Evolutionary conservation across 2,329 filamentous ascomycete species (phyloP).

Genomic region (Cladosporium sphaerospermum): DNA sequence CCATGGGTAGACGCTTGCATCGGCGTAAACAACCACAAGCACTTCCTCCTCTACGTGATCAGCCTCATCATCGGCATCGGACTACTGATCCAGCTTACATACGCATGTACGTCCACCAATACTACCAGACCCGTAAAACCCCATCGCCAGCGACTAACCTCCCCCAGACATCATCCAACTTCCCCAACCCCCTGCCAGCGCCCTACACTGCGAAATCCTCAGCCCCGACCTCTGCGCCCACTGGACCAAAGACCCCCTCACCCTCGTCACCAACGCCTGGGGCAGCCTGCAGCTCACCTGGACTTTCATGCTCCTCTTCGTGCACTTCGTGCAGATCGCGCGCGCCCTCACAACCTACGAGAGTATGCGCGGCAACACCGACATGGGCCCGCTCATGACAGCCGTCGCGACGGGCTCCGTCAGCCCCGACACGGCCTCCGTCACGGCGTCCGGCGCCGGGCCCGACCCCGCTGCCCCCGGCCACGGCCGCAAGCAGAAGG

Average conservation of each 20-base stretch:
- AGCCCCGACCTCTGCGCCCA: constrained; percentile 68
- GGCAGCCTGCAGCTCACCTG: constrained; percentile 77
- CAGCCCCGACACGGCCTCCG: constrained; percentile 60
- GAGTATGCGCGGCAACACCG: constrained; percentile 75
- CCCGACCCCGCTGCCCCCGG: constrained; percentile 47
- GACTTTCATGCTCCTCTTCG: constrained; percentile 94
- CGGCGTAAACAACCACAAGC: constrained; percentile 89
- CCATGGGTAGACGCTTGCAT: constrained; percentile 98
- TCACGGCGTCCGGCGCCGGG: constrained; percentile 60
- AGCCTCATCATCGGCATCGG: constrained; percentile 69
- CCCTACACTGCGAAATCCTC: constrained; percentile 63
- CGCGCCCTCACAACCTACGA: constrained; percentile 94
- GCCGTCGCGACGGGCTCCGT: constrained; percentile 68
- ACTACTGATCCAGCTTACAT: constrained; percentile 63
- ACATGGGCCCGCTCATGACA: constrained; percentile 57
- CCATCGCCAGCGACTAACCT: constrained; percentile 32
- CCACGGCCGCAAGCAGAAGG: constrained; percentile 44
- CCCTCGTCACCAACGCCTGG: constrained; percentile 74
- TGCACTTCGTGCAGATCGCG: constrained; percentile 87
- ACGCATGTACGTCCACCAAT: constrained; percentile 55
- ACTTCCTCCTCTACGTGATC: constrained; percentile 88
- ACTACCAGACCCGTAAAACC: background rate
- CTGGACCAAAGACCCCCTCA: constrained; percentile 76
- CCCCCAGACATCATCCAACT: constrained; percentile 34
- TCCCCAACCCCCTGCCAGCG: constrained; percentile 41